Percentiles rank a stretch among this genome's conserved stretches.
These are phyloP conservation scores for Garcileccinum viscosum DNA, from an alignment of 1,284 basidiomycete species.

Conservation along the genomic window DNA sequence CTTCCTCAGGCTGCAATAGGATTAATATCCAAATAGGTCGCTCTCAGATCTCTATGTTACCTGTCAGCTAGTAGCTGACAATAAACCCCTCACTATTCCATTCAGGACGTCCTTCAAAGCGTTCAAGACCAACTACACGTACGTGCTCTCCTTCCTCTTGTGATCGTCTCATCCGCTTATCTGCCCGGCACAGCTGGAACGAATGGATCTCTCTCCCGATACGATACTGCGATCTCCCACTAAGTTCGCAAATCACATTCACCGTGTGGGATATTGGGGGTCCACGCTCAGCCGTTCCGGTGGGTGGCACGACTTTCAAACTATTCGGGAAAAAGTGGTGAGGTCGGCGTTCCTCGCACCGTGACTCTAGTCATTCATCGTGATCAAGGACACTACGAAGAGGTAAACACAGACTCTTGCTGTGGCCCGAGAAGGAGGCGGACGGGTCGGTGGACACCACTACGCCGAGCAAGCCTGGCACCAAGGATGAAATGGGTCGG, in stretches of 20 bases:
- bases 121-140: constrained; percentile 86
- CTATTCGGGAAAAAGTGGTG: constrained; percentile 92
- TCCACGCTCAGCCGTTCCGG: constrained; percentile 73
- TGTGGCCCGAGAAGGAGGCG: constrained; percentile 86
- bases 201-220: constrained; percentile 92
- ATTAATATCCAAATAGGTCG: constrained; percentile 49
- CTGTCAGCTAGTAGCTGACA: constrained; percentile 89
- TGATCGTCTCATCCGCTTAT: not conserved
- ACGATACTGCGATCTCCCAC: constrained; percentile 88
- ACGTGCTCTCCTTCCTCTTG: constrained; percentile 30
- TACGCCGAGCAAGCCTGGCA: constrained; percentile 85
- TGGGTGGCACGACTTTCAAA: constrained; percentile 90
- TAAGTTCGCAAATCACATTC: constrained; percentile 88
- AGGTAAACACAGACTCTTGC: constrained; percentile 87
- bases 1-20: not conserved
- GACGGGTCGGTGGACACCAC: constrained; percentile 83
- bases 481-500: constrained; percentile 90
- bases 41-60: constrained; percentile 92
- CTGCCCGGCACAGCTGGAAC: constrained; percentile 81
- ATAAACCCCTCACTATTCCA: constrained; percentile 89
- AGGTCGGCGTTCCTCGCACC: constrained; percentile 22
- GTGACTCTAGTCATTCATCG: constrained; percentile 9
- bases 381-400: constrained; percentile 82
- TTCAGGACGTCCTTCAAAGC: constrained; percentile 92
- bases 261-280: constrained; percentile 95